Base-by-base conservation (phyloP, 768 basidiomycete species). In the Tylopilus sp. region DNA sequence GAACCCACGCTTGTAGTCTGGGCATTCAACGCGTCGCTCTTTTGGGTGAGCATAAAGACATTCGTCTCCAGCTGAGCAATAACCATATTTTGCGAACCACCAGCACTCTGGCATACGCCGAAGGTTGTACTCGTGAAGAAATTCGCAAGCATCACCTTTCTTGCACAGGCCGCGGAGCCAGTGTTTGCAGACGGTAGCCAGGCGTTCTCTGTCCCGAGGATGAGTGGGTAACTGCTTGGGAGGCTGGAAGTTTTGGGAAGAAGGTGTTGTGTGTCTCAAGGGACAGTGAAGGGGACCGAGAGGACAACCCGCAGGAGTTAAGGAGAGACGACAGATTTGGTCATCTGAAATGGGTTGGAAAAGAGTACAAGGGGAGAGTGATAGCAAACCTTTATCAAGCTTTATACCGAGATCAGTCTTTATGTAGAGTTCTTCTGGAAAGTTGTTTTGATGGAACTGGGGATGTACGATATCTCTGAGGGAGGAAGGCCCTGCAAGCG, bases 1-100 rank as follows among this genome's bases (percentile, higher is more conserved):
- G 67, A 98, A 99, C 0, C 97, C 97, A 55, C 95, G 78, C 57
- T 88, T 88, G 69, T 95, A 99, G 68, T 97, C 93, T 35, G 93
- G 93, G 66, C 97, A 99, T 65, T 95, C 94, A 4, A 91, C 83
- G 51, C 84, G 81, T 45, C 94, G 80, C 70, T 94, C 91, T 68
- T 93, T 91, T 12, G 92, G 93, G 65, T 95, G 92, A 15, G 91
- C 91, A 68, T 98, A 99, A 58, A 99, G 75, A 68, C 97, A 99
- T 70, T 98, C 95, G 60, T 95, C 94, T 50, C 97, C 95, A 18
- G 94, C 87, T 22, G 91, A 91, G 69, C 97, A 98, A 70, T 94
- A 98, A 15, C 97, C 97, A 63, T 93, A 95, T 69, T 95, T 97
- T 46, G 91, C 91, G 69, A 85, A 98, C 94, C 94, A 98, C 87